A percentile compares a stretch with the other conserved stretches of the same genome.
phyloP scores from a whole-genome alignment of 495 filamentous ascomycete species.

The Geopyxis carbonaria region DNA sequence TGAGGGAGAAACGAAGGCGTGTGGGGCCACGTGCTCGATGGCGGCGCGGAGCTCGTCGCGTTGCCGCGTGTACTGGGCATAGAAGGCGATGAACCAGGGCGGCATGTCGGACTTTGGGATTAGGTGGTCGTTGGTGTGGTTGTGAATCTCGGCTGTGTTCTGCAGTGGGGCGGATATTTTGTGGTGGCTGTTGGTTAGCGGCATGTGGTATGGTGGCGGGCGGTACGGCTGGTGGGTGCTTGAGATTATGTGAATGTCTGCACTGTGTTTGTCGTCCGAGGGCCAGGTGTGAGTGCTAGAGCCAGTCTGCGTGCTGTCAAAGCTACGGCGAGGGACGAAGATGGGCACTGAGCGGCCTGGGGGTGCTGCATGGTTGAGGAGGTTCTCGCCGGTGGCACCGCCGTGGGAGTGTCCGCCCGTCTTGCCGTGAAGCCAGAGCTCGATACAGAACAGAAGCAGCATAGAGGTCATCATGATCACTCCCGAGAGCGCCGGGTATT shows the following conservation, averaged over 20 bases:
- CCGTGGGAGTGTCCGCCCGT: too few relatives aligned
- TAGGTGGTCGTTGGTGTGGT: neutral
- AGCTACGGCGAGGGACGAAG: too few relatives aligned
- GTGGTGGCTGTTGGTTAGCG: too few relatives aligned
- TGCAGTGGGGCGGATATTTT: neutral
- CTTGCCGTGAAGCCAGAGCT: conserved; percentile 70
- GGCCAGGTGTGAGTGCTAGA: too few relatives aligned
- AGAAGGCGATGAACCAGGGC: neutral
- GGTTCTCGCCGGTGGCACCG: too few relatives aligned
- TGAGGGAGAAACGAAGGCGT: neutral
- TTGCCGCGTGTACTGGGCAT: neutral
- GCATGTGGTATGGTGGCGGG: neutral
- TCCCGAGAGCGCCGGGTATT: conserved; percentile 61
- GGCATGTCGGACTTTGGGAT: neutral
- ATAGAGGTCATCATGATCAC: neutral
- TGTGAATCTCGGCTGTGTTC: neutral
- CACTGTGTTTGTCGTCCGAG: neutral
- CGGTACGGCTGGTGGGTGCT: too few relatives aligned
- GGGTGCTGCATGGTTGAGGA: too few relatives aligned
- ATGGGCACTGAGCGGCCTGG: too few relatives aligned
- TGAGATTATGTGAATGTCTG: neutral
- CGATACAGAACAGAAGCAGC: conserved; percentile 43
- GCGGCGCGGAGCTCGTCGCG: neutral
- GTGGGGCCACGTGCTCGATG: neutral
- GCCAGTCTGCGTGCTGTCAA: too few relatives aligned